Base-by-base conservation (phyloP, 768 basidiomycete genomes). In the Psilocybe tampanensis region DNA sequence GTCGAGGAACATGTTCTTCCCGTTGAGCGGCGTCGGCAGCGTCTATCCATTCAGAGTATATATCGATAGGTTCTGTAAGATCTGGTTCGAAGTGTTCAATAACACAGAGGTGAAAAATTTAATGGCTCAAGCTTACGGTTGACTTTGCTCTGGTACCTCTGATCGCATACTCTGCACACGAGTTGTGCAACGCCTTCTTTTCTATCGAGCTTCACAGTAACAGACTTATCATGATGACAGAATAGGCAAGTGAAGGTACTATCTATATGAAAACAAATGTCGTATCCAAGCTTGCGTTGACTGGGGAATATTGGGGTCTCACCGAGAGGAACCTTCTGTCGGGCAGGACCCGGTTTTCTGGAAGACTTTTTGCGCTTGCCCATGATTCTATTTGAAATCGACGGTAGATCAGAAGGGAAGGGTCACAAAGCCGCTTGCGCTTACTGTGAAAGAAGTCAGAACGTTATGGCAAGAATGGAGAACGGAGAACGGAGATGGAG, bases 281-380 rank as follows among this genome's bases (percentile, higher is more conserved):
- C 24, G 11, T 29, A 22, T 42, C 17, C 15, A 22, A 44, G 12
- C 22, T 43, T 24, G 21, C 17, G 41, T 15, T 29, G 29, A 44
- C 56, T 22, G 2, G 9, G 52, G 17, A n/a, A 42, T 44, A 45
- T 23, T 15, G 12, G 44, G 15, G 59, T 68, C 82, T 56, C 50
- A 93, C 92, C 93, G 13, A 94, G 78, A 3, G 91, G 88, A 1
- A 86, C 85, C 68, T 84, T 86, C 63, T 79, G 83, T 61, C 85
- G 80, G 6, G 88, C 74, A 44, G 84, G 83, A 33, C 80, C 83
- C 7, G 92, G 90, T 63, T 93, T 92, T 68, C 89, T 84, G 18
- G 92, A 86, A 0, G 93, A 91, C 72, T 94, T 94, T 75, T 94
- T 94, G 63, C 92, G 86, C 74, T 94, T 94, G 58, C 92, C 92